A percentile compares a stretch with the other conserved stretches of the same genome.
Evolutionary conservation across 495 filamentous ascomycete species (phyloP).

Genomic region (Talaromyces thailandensis): DNA sequence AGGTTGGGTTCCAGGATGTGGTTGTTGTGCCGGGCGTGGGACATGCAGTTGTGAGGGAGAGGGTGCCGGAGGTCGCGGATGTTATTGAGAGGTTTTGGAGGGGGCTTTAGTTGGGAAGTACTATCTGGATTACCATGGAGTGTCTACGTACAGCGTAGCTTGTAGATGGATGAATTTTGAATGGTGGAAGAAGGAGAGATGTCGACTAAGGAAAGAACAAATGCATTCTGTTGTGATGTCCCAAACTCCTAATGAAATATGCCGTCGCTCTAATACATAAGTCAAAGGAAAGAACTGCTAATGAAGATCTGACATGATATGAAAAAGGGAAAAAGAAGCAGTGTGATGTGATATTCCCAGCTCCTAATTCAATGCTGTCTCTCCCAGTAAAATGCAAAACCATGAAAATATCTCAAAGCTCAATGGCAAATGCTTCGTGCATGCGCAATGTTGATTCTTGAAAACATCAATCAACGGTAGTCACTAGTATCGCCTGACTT

Average conservation of each 20-base stretch:
- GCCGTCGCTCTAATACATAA: not conserved
- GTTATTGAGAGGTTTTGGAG: conserved; percentile 26
- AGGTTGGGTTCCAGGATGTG: conserved; percentile 27
- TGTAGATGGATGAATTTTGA: not conserved
- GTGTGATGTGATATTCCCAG: too few relatives aligned
- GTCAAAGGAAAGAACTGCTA: too few relatives aligned
- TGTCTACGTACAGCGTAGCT: not conserved
- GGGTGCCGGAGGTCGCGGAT: conserved; percentile 21
- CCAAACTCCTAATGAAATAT: not conserved
- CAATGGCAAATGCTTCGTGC: too few relatives aligned
- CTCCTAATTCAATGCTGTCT: too few relatives aligned
- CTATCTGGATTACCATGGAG: not conserved
- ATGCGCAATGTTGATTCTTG: not conserved
- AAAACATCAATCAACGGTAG: not conserved
- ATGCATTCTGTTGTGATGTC: not conserved
- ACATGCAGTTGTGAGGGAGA: conserved; percentile 29
- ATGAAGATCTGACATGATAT: too few relatives aligned
- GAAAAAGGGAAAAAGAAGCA: too few relatives aligned
- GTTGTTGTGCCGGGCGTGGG: conserved; percentile 25
- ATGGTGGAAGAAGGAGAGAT: too few relatives aligned
- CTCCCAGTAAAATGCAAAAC: too few relatives aligned
- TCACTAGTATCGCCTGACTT: not conserved
- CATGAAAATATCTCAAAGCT: too few relatives aligned
- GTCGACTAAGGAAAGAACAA: not conserved
- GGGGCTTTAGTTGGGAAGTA: not conserved